Conservation (phyloP, 345 rosid genomes). For the Melastoma malabathricum region DNA sequence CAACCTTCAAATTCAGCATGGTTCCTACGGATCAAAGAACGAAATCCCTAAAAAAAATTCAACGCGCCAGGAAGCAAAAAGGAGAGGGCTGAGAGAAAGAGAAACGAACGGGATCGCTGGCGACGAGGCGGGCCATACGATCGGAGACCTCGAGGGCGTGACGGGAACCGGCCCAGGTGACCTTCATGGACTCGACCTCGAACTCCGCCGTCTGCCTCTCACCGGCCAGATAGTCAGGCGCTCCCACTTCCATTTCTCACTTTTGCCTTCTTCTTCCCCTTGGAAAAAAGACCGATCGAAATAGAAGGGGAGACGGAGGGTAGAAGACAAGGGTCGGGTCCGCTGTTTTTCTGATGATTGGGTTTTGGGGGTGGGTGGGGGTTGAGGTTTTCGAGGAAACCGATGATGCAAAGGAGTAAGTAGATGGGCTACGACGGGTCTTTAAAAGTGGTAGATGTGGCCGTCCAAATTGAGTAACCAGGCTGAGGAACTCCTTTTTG, state of each 20-base stretch:
- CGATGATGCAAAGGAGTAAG: neutral
- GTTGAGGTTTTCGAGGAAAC: no score
- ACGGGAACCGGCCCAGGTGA: conserved; percentile 95
- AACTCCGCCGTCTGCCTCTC: conserved; percentile 78
- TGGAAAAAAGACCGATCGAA: neutral
- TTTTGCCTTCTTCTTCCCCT: no score
- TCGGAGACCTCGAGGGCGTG: conserved; percentile 65
- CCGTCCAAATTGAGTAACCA: no score
- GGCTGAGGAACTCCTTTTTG: no score
- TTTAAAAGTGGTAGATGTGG: no score
- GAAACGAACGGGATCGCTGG: conserved; percentile 68
- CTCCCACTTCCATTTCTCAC: conserved; percentile 6
- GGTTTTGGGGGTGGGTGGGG: no score
- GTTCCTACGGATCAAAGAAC: no score
- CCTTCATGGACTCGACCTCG: conserved; percentile 81
- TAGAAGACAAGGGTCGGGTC: no score
- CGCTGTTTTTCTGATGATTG: no score
- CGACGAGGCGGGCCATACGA: conserved; percentile 81
- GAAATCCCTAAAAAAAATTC: neutral
- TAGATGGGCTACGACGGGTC: no score
- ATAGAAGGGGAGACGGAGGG: no score
- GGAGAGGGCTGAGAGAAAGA: neutral
- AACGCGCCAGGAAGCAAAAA: neutral
- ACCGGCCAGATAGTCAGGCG: conserved; percentile 48
- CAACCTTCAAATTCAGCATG: no score